Evolutionary conservation across 2,329 filamentous ascomycete species (phyloP).

Genomic region (Hymenoscyphus repandus): DNA sequence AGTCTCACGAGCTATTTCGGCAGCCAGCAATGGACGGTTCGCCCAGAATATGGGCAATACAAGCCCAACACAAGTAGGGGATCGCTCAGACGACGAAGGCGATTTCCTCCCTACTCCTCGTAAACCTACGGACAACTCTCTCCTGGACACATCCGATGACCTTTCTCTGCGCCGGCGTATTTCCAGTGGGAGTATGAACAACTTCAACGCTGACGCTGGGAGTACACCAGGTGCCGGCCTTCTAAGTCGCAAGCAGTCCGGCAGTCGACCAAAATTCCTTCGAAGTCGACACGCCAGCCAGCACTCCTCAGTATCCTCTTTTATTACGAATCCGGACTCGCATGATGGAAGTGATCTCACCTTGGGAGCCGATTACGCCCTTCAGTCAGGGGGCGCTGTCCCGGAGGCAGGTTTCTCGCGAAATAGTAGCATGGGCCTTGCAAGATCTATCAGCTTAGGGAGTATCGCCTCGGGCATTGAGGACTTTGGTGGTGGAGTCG

Average conservation of each 20-base stretch:
- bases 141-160: constrained; percentile 17
- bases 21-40: constrained; percentile 31
- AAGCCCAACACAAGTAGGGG: constrained; percentile 8
- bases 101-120: constrained; percentile 24
- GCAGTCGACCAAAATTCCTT: constrained; percentile 51
- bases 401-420: constrained; percentile 49
- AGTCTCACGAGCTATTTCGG: constrained; percentile 47
- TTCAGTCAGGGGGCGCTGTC: constrained; percentile 74
- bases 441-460: constrained; percentile 77
- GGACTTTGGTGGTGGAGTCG: constrained; percentile 39
- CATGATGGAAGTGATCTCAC: constrained; percentile 65
- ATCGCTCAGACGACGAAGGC: constrained; percentile 17
- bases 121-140: constrained; percentile 14
- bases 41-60: constrained; percentile 10
- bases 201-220: constrained; percentile 37
- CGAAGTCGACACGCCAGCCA: constrained; percentile 50
- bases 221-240: constrained; percentile 43
- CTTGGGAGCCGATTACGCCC: constrained; percentile 70
- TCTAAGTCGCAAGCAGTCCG: constrained; percentile 32
- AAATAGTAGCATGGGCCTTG: constrained; percentile 51
- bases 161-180: constrained; percentile 28
- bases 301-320: constrained; percentile 56
- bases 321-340: constrained; percentile 47
- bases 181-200: constrained; percentile 32
- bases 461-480: constrained; percentile 77